phyloP scores from a whole-genome alignment of 2,329 filamentous ascomycete species.

The Plectosphaerella sp. region DNA sequence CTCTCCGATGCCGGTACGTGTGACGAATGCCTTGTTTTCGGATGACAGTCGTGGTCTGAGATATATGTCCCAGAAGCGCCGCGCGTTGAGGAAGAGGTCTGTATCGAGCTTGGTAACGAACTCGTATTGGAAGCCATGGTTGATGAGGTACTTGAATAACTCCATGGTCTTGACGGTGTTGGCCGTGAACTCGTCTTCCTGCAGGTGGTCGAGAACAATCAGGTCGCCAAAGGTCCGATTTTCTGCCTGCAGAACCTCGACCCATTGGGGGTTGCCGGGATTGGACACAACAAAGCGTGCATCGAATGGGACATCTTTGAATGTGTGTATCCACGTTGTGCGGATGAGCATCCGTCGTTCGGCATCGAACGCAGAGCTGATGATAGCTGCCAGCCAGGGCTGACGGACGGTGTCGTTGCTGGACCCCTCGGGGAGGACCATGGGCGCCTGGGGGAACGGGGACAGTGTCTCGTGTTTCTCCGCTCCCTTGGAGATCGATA shows the following conservation, averaged over 20 bases:
- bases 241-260: conserved; percentile 17
- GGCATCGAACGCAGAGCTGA: conserved; percentile 19
- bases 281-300: conserved; percentile 25
- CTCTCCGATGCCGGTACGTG: conserved; percentile 22
- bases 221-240: conserved; percentile 27
- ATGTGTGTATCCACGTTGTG: conserved; percentile 25
- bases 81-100: conserved; percentile 25
- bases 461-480: conserved; percentile 4
- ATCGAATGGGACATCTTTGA: conserved; percentile 20
- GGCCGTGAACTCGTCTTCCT: conserved; percentile 23
- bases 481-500: neutral
- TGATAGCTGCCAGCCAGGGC: conserved; percentile 24
- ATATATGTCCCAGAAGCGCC: conserved; percentile 23
- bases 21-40: conserved; percentile 7
- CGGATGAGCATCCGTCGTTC: conserved; percentile 23
- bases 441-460: conserved; percentile 19
- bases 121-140: conserved; percentile 16
- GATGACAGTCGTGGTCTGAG: conserved; percentile 16
- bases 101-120: conserved; percentile 28
- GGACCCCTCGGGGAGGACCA: neutral
- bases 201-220: conserved; percentile 24
- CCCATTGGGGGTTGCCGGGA: conserved; percentile 18
- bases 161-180: conserved; percentile 28
- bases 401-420: neutral
- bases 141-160: conserved; percentile 23